Evolutionary conservation across 2,329 filamentous ascomycete species (phyloP).

Genomic region (Penicillium olsonii): DNA sequence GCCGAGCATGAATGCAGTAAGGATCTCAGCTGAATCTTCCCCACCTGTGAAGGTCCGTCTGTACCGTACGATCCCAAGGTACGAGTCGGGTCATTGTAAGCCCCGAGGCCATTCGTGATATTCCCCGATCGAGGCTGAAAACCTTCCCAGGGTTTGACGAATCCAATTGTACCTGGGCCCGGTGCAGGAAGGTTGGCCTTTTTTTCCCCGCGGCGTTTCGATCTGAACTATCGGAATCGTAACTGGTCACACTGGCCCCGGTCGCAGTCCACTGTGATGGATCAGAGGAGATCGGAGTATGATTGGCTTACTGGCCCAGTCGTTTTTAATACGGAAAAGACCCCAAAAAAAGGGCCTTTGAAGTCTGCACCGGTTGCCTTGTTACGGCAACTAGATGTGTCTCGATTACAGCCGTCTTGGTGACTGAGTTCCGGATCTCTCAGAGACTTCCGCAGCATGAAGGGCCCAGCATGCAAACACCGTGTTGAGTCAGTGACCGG

Average conservation of each 20-base stretch:
- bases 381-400: conserved; percentile 8
- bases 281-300: conserved; percentile 18
- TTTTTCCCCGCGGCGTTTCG: conserved; percentile 19
- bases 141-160: neutral
- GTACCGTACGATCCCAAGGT: too few relatives aligned
- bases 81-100: neutral
- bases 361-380: conserved; percentile 7
- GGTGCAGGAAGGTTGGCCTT: conserved; percentile 2
- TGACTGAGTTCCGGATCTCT: neutral
- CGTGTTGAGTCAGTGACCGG: neutral
- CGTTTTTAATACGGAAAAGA: conserved; percentile 7
- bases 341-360: neutral
- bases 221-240: conserved; percentile 27
- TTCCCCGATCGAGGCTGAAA: neutral
- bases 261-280: conserved; percentile 15
- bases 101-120: neutral
- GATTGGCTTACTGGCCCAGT: conserved; percentile 12
- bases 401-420: neutral
- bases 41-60: neutral
- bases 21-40: conserved; percentile 10
- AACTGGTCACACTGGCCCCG: conserved; percentile 17
- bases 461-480: neutral
- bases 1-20: conserved; percentile 20
- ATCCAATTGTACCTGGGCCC: neutral
- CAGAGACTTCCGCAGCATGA: neutral